Conservation (phyloP, 139 green algal species). For the Coelastrella sp. region DNA sequence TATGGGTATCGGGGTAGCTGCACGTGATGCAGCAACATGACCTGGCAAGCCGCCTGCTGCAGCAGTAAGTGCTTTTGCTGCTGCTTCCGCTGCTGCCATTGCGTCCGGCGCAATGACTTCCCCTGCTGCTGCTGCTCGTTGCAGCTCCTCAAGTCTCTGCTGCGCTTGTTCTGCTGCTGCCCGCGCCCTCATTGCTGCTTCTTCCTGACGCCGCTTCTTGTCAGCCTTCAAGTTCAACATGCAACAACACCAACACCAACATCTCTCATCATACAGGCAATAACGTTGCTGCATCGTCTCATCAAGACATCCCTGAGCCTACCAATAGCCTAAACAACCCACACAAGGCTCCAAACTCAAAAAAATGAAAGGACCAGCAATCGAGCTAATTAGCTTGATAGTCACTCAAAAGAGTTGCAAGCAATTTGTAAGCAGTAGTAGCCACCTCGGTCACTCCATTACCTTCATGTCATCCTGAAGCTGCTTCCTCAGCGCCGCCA, state of each 20-base stretch:
- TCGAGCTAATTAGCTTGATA: no score
- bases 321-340: no score
- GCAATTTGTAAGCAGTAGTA: no score
- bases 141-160: conserved; percentile 58
- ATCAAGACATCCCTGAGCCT: no score
- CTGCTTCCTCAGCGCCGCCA: conserved; percentile 59
- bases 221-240: conserved; percentile 52
- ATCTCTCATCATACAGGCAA: no score
- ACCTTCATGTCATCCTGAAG: conserved; percentile 74
- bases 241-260: background rate
- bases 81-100: conserved; percentile 37
- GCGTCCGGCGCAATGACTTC: background rate
- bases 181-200: conserved; percentile 50
- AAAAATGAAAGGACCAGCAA: no score
- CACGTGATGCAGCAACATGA: background rate
- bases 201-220: conserved; percentile 65
- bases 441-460: background rate
- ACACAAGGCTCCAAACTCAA: no score
- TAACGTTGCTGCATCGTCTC: no score
- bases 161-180: conserved; percentile 64
- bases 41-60: background rate
- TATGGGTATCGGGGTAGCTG: background rate
- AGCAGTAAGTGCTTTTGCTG: conserved; percentile 12
- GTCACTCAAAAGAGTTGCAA: no score
- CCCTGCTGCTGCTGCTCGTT: conserved; percentile 24